Evolutionary conservation across 768 basidiomycete genomes (phyloP), one percentile per base, ranked within the genome.

Genomic region (Amyloporia xantha): DNA sequence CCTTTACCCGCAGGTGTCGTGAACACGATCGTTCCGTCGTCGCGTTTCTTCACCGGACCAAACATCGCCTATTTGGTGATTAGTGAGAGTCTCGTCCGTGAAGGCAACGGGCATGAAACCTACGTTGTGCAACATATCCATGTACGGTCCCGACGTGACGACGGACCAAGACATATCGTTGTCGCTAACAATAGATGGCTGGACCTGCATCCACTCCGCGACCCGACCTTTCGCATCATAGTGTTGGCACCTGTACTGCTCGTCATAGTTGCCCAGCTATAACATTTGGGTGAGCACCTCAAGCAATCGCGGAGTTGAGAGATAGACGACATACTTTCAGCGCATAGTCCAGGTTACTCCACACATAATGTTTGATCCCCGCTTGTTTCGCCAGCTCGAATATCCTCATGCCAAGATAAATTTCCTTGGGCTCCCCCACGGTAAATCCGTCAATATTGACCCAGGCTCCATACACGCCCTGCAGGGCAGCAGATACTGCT

Each of bases 161-260:
- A 50, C 26, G 7, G 44, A 43, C 53, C 53, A 51, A 2, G 53
- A 48, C 49, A 51, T 48, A 24, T 45, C 43, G 19, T 30, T 19
- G 15, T 49, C 53, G 33, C 37, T 48, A 7, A 48, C 49, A 27
- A 51, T 17, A 12, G 49, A 48, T 54, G 65, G 60, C 50, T 72
- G 72, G 5, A 56, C 54, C 44, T 66, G 58, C 46, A 73, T 56
- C 44, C 61, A 73, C 26, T 73, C 72, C 7, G 58, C 61, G 1
- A 73, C 67, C 12, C 68, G 64, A 0, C 70, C 72, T 56, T 73
- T 73, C 1, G 59, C 71, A 47, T 72, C 69, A 54, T 68, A 61
- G 51, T 73, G 72, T 28, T 67, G 70, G 15, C 63, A 58, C 38
- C 60, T 61, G 55, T 73, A 73, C 27, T 59, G 58, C 4, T 64